Base-by-base conservation (phyloP, 495 filamentous ascomycete species). In the Neurospora sp. region DNA sequence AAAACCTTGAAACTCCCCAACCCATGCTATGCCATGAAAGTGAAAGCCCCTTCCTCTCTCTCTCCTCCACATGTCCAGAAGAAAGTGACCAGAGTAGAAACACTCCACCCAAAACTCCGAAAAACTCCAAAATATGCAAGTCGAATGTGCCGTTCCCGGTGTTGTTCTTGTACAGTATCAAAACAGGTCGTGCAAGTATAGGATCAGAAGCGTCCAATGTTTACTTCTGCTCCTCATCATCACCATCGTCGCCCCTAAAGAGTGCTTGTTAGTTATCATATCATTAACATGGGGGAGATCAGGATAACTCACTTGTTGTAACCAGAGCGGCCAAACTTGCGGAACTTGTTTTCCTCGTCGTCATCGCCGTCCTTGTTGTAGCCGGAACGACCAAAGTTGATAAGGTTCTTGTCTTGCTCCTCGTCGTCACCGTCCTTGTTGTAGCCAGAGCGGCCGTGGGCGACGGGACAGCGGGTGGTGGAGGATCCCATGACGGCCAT, bases 391-490 rank as follows among this genome's bases (percentile, higher is more conserved):
- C 53, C 53, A 42, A 40, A 71, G 40, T 38, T 40, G 53, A 39
- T 44, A 22, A 40, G 35, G n/a, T 8, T 37, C 42, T 46, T 9
- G 53, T 71, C 53, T 27, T 66, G 3, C 14, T 66, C 53, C 6
- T 40, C n/a, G 53, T 74, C 74, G 61, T 44, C 4, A 0, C 73
- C 78, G 70, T 53, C 77, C 76, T 85, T 85, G 79, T 85, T 86
- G 80, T 86, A 86, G 44, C 84, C 84, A 41, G 81, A 83, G 74
- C 84, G 84, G 73, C 84, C 84, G 78, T 87, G 88, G 73, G 84
- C 89, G 74, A 88, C 88, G 75, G 87, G 87, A 77, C 84, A 88
- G 82, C 86, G 74, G 75, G 78, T 80, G 73, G 75, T 73, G 76
- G 76, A 74, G 76, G 76, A 79, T 77, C 78, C 69, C 71, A 77